Base-by-base conservation (phyloP, 345 rosid genomes). In the Linum tenue region DNA sequence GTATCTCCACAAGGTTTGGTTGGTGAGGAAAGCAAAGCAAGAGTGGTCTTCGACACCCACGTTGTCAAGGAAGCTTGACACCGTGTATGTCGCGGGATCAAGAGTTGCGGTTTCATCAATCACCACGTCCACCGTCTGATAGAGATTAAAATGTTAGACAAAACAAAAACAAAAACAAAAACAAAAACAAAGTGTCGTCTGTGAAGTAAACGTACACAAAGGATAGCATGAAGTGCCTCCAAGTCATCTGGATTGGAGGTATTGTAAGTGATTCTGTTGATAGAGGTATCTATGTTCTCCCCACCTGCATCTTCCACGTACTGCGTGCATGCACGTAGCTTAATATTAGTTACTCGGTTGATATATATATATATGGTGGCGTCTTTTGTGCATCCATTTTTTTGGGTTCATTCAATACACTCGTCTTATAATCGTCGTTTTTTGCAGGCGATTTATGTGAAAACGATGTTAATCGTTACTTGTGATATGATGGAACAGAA, bases 231-330 rank as follows among this genome's bases (percentile, higher is more conserved):
- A 65, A 90, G 70, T 11, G 76, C 83, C 59, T 92, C 98, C 64
- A 85, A 68, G 78, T 90, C 97, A 73, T 92, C 97, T 61, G 96
- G 74, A 69, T 81, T 89, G 62, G 98, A 81, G 66, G 73, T 77
- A 70, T 88, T 88, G 63, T 88, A 92, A 7, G 91, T 81, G 69
- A 83, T 63, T 67, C 84, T 88, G 84, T 69, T 82, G 63, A 92
- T 85, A 5, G 98, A 92, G 2, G 63, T 75, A 57, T 92, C 97
- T 2, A 86, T 78, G 74, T 86, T 92, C 76, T 90, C 98, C 56
- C 98, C 98, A 39, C 96, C 94, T 9, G 96, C 97, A 77, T 90
- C 97, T 81, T 85, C 97, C 60, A 92, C 84, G 63, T 66, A 84
- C 98, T 87, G 72, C 76, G 72, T 40, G 60, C 62, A 17, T 50